Percentiles rank a stretch among this genome's conserved stretches.
These are phyloP conservation scores for Chara braunii DNA, from an alignment of 139 green algal species.

Conservation along the genomic window DNA sequence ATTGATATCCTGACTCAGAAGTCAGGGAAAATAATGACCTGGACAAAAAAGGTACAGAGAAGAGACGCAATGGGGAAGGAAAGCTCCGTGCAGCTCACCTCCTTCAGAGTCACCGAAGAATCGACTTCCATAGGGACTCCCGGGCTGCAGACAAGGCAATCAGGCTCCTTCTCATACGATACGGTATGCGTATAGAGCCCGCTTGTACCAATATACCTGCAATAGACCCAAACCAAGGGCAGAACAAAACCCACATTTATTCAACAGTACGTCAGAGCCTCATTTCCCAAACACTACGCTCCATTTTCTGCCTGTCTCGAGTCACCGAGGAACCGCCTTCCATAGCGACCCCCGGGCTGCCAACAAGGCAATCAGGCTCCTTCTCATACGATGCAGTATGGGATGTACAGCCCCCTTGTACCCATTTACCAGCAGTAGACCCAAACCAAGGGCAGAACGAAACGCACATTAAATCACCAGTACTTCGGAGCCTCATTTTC, in stretches of 20 bases:
- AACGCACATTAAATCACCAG: too few relatives aligned
- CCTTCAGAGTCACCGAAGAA: conserved; percentile 14
- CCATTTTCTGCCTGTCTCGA: too few relatives aligned
- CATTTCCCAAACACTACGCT: too few relatives aligned
- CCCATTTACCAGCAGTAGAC: conserved; percentile 78
- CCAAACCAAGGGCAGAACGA: too few relatives aligned
- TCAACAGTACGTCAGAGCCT: too few relatives aligned
- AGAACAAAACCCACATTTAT: background rate
- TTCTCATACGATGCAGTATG: conserved; percentile 85
- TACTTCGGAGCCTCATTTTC: too few relatives aligned
- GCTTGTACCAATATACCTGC: conserved; percentile 75
- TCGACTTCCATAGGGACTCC: conserved; percentile 64
- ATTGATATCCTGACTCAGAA: too few relatives aligned
- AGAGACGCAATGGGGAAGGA: background rate
- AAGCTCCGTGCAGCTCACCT: conserved; percentile 8
- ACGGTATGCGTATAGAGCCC: conserved; percentile 92
- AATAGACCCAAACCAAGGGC: conserved; percentile 1
- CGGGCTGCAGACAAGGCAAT: conserved; percentile 80
- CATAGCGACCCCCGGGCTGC: conserved; percentile 74
- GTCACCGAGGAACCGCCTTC: conserved; percentile 34
- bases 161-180: conserved; percentile 74
- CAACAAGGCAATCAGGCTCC: conserved; percentile 76
- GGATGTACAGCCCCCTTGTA: conserved; percentile 85
- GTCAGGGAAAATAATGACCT: background rate
- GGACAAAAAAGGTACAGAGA: background rate